A percentile compares a stretch with the other conserved stretches of the same genome.
phyloP scores from a whole-genome alignment of 352 stramenopile species.

The Blastocystis sp. region DNA sequence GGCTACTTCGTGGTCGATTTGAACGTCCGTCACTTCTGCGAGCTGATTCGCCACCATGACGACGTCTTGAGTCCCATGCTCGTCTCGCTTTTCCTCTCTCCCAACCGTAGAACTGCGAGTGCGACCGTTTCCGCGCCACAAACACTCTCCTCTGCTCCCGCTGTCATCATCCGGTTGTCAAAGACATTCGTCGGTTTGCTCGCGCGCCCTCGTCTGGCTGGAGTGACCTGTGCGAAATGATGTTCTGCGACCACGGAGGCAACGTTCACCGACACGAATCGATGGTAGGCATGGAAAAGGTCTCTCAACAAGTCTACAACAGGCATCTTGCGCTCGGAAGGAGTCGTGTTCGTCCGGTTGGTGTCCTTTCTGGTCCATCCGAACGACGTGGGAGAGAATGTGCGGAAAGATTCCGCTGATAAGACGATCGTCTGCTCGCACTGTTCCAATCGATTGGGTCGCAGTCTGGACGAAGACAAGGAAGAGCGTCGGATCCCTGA shows the following conservation, averaged over 20 bases:
- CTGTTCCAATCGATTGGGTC: background rate
- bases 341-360: background rate
- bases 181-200: background rate
- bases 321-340: background rate
- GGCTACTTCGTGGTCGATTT: conserved; percentile 19
- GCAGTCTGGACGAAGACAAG: background rate
- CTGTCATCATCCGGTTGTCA: background rate
- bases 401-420: background rate
- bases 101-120: background rate
- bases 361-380: background rate
- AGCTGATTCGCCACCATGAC: background rate
- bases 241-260: conserved; percentile 43
- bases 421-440: background rate
- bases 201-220: background rate
- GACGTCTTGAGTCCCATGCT: background rate
- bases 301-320: background rate
- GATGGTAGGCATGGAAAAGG: background rate
- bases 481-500: background rate
- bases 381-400: background rate
- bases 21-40: background rate
- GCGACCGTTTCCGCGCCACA: background rate
- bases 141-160: background rate
- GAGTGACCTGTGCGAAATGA: conserved; percentile 12
- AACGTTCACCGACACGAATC: background rate
- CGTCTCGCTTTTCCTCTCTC: background rate